Base-by-base conservation (phyloP, 1,284 basidiomycete species). In the Trametes polyzona region DNA sequence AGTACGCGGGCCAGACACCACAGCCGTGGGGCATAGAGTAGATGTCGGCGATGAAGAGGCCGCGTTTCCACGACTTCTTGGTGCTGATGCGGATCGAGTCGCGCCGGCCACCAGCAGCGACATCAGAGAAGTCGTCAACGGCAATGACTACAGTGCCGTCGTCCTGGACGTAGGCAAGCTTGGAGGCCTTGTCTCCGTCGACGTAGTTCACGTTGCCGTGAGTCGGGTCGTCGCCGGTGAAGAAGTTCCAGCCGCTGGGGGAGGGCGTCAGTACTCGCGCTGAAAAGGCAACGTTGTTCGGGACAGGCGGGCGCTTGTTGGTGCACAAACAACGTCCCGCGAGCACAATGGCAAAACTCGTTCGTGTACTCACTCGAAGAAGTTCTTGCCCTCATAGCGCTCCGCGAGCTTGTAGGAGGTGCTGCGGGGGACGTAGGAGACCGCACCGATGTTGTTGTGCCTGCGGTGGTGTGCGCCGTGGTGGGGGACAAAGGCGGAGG, bases 11-110 rank as follows among this genome's bases (percentile, higher is more conserved):
- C 92, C 92, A 95, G 39, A 87, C 82, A 41, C 83, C 83, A 71
- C 90, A 93, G 0, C 92, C 92, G 65, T 83, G 81, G 2, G 93
- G 91, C 86, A 92, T 92, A 16, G 82, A 73, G 50, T 73, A 75
- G 59, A 93, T 80, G 69, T 95, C 92, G n/a, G 90, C 79, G 58
- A 95, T 83, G 72, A 94, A 88, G 23, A 95, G 76, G 1, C 92
- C 92, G 19, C 80, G 76, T 29, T 76, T 81, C 71, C 86, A 94
- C 9, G 75, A 74, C 63, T 87, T 83, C 67, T 85, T 84, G 37
- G 85, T 81, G 30, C 77, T 79, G 65, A 95, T 88, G 52, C 92
- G 87, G 19, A 95, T 82, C 83, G 88, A 90, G 60, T 88, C 80
- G 54, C 90, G 83, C 21, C 80, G 78, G 36, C 76, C 77, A 36